Evolutionary conservation across 306 rosid genomes (phyloP).

Genomic region (Vigna radiata): DNA sequence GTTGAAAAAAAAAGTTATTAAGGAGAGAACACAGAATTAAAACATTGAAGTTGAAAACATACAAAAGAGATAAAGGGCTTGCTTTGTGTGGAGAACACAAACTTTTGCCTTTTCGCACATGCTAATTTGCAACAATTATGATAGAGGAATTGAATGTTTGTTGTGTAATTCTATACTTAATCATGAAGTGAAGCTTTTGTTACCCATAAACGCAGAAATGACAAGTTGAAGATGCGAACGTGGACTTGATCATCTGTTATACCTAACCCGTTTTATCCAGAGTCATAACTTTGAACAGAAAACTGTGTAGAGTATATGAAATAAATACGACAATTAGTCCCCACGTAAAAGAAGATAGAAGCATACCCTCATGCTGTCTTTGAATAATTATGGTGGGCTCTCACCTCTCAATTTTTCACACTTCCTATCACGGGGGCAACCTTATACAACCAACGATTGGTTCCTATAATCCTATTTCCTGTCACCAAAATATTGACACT

Average conservation of each 20-base stretch:
- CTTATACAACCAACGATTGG: conserved; percentile 32
- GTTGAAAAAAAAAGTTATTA: too few relatives aligned
- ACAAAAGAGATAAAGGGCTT: too few relatives aligned
- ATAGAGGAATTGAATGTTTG: too few relatives aligned
- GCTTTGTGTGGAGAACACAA: too few relatives aligned
- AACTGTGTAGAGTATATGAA: background rate
- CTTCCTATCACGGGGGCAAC: conserved; percentile 20
- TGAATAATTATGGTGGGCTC: conserved; percentile 19
- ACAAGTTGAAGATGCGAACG: conserved; percentile 15
- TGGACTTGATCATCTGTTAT: conserved; percentile 8
- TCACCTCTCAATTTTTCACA: background rate
- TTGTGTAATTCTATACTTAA: too few relatives aligned
- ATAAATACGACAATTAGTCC: conserved; percentile 1
- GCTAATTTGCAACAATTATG: too few relatives aligned
- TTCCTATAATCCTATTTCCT: background rate
- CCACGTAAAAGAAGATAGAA: background rate
- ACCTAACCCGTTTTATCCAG: background rate
- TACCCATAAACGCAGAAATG: background rate
- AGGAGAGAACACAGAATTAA: too few relatives aligned
- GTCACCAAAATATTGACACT: background rate
- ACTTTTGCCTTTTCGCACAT: too few relatives aligned
- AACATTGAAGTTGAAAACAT: too few relatives aligned
- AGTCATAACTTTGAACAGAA: background rate
- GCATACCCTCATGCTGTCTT: conserved; percentile 19
- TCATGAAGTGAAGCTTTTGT: background rate